These are phyloP conservation scores for Myxozyma melibiosi DNA, from an alignment of 805 yeast species.

Conservation along the genomic window DNA sequence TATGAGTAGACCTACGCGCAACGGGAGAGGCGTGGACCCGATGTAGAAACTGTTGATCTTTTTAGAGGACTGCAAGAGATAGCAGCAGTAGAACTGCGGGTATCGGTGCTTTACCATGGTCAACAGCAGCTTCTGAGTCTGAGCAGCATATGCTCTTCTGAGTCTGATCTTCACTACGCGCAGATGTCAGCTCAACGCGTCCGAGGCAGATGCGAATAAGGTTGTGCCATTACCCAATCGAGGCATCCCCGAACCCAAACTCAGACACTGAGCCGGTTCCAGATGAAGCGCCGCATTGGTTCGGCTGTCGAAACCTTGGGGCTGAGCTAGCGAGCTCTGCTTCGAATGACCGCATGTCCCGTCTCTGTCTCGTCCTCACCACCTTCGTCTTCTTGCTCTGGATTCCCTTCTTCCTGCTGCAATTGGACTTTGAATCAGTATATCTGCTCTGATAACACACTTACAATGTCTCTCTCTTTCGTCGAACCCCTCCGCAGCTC, in stretches of 20 bases:
- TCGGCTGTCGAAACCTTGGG: no score
- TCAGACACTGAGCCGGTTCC: no score
- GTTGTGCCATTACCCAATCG: no score
- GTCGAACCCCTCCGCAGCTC: conserved; percentile 20
- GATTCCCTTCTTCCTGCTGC: not conserved
- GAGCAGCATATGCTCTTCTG: no score
- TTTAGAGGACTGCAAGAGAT: conserved; percentile 62
- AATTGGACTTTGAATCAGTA: not conserved
- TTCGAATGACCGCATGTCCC: not conserved
- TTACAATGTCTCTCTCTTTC: conserved; percentile 14
- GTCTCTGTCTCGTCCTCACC: not conserved
- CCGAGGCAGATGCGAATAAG: no score
- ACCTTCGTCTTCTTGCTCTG: not conserved
- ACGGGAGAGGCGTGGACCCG: conserved; percentile 82
- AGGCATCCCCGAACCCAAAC: no score
- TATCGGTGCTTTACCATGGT: conserved; percentile 12
- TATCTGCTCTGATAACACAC: not conserved
- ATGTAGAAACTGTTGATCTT: conserved; percentile 66
- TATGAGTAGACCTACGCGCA: conserved; percentile 45
- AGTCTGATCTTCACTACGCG: no score
- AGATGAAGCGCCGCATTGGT: no score
- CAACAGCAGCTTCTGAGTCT: not conserved
- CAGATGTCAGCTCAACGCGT: no score
- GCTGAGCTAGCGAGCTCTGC: no score
- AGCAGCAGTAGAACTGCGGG: conserved; percentile 64